phyloP scores from a whole-genome alignment of 192 early-diverging fungal genomes.

The Tieghemiomyces parasiticus region DNA sequence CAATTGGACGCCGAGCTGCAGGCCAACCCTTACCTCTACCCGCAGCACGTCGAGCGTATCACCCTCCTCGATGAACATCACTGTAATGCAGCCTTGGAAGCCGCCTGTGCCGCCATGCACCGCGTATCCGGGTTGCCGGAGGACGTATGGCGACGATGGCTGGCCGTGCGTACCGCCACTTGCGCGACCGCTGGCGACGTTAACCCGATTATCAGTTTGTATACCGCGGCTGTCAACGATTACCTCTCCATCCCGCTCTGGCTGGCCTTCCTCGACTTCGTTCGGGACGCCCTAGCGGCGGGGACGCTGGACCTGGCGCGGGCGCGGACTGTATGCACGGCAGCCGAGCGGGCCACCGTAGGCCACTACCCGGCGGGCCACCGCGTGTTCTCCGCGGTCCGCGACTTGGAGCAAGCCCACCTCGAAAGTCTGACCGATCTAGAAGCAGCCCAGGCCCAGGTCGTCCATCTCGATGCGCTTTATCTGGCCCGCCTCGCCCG shows the following conservation, averaged over 20 bases:
- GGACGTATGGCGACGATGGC: neutral
- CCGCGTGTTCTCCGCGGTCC: neutral
- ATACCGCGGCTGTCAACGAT: neutral
- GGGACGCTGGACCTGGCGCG: neutral
- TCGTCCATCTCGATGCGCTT: neutral
- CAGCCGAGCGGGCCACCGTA: neutral
- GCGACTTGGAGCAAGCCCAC: neutral
- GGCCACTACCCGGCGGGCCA: neutral
- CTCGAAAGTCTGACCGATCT: neutral
- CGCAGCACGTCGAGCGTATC: neutral
- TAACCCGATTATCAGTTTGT: neutral
- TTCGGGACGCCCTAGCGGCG: neutral
- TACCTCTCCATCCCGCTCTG: neutral
- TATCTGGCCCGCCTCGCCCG: neutral
- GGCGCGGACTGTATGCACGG: neutral
- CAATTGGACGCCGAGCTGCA: neutral
- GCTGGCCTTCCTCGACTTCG: neutral
- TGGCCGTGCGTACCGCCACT: neutral
- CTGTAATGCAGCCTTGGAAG: neutral
- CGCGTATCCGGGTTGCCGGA: neutral
- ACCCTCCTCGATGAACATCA: neutral
- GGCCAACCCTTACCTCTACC: constrained; percentile 1
- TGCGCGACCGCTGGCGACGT: neutral
- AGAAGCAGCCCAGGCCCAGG: neutral
- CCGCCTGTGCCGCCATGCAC: neutral